Conservation (phyloP, 208 protist species). For the Leishmania gerbilli region DNA sequence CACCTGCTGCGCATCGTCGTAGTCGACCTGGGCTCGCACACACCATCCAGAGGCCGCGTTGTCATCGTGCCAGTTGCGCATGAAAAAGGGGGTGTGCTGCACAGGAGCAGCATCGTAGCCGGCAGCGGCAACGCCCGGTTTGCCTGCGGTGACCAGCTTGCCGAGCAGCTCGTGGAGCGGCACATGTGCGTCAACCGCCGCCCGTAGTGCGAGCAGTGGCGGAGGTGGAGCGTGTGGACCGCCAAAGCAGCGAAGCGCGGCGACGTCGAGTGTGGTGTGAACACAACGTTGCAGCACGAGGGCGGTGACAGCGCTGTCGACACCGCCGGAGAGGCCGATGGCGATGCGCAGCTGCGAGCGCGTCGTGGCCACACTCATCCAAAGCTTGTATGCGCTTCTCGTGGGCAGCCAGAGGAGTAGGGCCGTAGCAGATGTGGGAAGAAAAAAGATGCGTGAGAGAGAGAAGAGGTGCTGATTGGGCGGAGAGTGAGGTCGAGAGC, state of each 20-base stretch:
- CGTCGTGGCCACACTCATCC: background rate
- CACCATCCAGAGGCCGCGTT: slow-evolving; percentile 51
- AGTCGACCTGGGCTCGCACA: slow-evolving; percentile 46
- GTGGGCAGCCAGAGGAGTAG: background rate
- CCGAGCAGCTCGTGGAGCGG: slow-evolving; percentile 12
- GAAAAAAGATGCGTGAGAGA: background rate
- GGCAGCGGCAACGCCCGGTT: background rate
- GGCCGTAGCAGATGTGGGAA: background rate
- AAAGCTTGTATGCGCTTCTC: background rate
- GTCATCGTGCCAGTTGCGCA: slow-evolving; percentile 73
- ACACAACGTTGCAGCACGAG: slow-evolving; percentile 67
- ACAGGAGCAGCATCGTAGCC: slow-evolving; percentile 10
- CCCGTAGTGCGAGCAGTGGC: background rate
- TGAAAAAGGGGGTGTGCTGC: slow-evolving; percentile 52
- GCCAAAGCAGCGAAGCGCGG: slow-evolving; percentile 42
- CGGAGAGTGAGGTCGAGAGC: background rate
- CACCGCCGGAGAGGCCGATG: slow-evolving; percentile 77
- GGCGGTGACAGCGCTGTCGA: slow-evolving; percentile 79
- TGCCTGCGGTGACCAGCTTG: background rate
- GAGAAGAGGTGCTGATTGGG: background rate
- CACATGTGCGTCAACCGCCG: slow-evolving; percentile 3
- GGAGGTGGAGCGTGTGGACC: slow-evolving; percentile 1
- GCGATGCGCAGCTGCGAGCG: slow-evolving; percentile 42
- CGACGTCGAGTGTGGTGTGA: slow-evolving; percentile 46
- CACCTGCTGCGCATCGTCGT: slow-evolving; percentile 65